phyloP scores from a whole-genome alignment of 176 grass and related monocot species.

The Lolium perenne region DNA sequence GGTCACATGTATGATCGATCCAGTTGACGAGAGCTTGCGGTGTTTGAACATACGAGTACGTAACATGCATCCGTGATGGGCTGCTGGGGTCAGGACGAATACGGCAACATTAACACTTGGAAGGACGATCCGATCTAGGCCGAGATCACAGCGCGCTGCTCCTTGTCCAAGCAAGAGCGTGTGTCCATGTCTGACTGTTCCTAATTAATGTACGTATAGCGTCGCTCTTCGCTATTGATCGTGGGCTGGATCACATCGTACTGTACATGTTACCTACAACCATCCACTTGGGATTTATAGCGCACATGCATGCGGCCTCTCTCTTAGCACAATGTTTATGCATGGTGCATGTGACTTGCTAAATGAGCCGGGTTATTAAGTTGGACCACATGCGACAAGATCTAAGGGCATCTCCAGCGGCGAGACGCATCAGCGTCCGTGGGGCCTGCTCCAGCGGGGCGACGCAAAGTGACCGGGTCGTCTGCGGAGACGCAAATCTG shows the following conservation, averaged over 20 bases:
- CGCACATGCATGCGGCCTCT: background rate
- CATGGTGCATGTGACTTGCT: background rate
- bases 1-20: no score
- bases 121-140: background rate
- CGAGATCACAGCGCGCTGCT: background rate
- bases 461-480: no score
- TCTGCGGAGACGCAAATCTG: no score
- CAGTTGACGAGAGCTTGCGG: no score
- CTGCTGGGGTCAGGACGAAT: background rate
- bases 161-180: no score
- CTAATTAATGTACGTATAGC: background rate
- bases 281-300: slow-evolving; percentile 1
- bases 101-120: background rate
- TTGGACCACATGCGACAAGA: background rate
- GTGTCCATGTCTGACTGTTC: background rate
- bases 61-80: background rate
- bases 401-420: no score
- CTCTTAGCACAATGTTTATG: background rate
- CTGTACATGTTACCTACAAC: background rate
- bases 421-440: no score
- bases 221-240: no score
- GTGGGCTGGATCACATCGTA: no score
- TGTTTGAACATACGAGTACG: no score
- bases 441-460: no score
- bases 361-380: background rate